Conservation (phyloP, 2,329 filamentous ascomycete genomes). For the Epichloe bromicola region DNA sequence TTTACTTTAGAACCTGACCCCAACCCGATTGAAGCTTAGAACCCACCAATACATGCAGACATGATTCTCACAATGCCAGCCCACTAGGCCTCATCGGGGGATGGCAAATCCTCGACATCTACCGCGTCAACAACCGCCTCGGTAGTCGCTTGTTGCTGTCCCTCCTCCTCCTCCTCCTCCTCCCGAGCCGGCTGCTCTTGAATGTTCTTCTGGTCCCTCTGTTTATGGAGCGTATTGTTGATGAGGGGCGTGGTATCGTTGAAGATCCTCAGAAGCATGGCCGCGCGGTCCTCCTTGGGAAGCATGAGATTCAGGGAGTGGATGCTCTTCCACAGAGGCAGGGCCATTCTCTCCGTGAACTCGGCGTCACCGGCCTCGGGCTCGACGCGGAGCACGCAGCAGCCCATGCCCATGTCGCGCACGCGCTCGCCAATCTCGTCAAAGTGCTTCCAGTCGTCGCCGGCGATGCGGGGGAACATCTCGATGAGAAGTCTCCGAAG, state of each 20-base stretch:
- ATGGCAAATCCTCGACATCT: slow-evolving; percentile 25
- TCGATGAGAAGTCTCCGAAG: slow-evolving; percentile 74
- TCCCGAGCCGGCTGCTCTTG: slow-evolving; percentile 1
- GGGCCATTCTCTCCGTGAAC: slow-evolving; percentile 65
- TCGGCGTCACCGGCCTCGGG: slow-evolving; percentile 49
- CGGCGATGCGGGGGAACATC: slow-evolving; percentile 86
- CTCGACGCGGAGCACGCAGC: slow-evolving; percentile 78
- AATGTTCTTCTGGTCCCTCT: slow-evolving; percentile 20
- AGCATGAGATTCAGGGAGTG: slow-evolving; percentile 93
- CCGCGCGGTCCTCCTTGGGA: slow-evolving; percentile 88
- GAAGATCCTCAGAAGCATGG: slow-evolving; percentile 82
- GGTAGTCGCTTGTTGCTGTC: slow-evolving; percentile 20
- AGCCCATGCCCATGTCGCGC: slow-evolving; percentile 72
- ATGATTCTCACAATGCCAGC: not conserved
- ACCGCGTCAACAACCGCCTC: slow-evolving; percentile 12
- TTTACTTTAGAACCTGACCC: too few relatives aligned
- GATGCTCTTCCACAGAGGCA: slow-evolving; percentile 89
- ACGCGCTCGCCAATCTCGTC: slow-evolving; percentile 82
- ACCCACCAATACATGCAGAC: not conserved
- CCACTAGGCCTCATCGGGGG: slow-evolving; percentile 14
- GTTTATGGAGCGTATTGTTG: slow-evolving; percentile 48
- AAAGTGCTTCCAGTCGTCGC: slow-evolving; percentile 60
- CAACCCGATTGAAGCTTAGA: not conserved
- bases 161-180: slow-evolving; percentile 4
- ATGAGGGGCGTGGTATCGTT: slow-evolving; percentile 79